Conservation (phyloP, 768 basidiomycete species). For the Infundibulicybe gibba region DNA sequence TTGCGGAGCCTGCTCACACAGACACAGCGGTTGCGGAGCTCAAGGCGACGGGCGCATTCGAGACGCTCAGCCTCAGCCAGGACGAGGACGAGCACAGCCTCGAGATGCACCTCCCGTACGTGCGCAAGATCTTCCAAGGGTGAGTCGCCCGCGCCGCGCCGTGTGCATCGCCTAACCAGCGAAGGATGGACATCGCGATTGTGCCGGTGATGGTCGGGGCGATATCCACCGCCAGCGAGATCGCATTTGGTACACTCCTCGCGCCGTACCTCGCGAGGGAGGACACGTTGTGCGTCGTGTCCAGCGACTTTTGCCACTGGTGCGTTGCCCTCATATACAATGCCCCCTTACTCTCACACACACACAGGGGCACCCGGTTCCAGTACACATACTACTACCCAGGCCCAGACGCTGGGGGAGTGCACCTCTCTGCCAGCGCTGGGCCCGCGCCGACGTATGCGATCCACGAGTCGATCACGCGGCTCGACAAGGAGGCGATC, state of each 20-base stretch:
- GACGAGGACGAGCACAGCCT: constrained; percentile 97
- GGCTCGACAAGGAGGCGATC: constrained; percentile 87
- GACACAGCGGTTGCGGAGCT: constrained; percentile 64
- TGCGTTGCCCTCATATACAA: constrained; percentile 25
- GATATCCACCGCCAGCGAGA: constrained; percentile 58
- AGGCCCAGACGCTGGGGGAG: constrained; percentile 40
- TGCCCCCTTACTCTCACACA: constrained; percentile 1
- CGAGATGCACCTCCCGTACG: constrained; percentile 95
- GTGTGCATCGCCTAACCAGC: too few species aligned
- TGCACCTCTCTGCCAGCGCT: constrained; percentile 45
- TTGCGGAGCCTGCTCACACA: constrained; percentile 4
- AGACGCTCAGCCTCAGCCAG: constrained; percentile 54
- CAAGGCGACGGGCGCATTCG: constrained; percentile 62
- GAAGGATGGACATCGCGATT: constrained; percentile 70
- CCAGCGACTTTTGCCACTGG: constrained; percentile 99
- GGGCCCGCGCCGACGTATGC: constrained; percentile 47
- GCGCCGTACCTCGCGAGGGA: constrained; percentile 77
- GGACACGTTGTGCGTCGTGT: constrained; percentile 86
- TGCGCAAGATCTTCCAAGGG: constrained; percentile 83
- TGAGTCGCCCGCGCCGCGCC: constrained; percentile 24
- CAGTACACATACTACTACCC: constrained; percentile 88
- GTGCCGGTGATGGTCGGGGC: constrained; percentile 91
- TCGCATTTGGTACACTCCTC: constrained; percentile 62
- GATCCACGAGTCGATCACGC: constrained; percentile 80
- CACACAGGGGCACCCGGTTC: constrained; percentile 75